Base-by-base conservation (phyloP, 495 filamentous ascomycete genomes). In the Thermothielavioides terrestris region DNA sequence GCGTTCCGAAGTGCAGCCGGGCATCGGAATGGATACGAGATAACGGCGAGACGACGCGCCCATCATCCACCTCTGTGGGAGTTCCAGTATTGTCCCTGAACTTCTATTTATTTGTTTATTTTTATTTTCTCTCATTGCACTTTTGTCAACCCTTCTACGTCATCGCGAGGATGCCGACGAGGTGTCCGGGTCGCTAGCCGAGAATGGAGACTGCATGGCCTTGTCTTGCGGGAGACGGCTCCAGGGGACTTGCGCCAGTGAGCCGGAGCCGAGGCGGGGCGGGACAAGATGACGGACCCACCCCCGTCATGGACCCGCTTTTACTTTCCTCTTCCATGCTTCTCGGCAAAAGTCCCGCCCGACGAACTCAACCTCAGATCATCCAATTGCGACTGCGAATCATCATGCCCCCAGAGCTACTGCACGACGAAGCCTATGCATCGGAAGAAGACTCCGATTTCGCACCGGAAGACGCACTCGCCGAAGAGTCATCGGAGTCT, bases 401-500 rank as follows among this genome's bases (percentile, higher is more conserved):
- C 14, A 61, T 42, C 46, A 52, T 57, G 45, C 48, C 59, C 12
- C 40, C 57, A 30, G 58, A 57, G 10, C 23, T 37, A 2, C 42
- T 61, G 0, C 71, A 74, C 30, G 78, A 81, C 26, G 80, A 84
- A 22, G 69, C 76, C 20, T 89, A 88, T 54, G 73, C 80, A 46
- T 88, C 84, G 21, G 77, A 77, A 15, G 83, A 88, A 57, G 85
- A 89, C 58, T 81, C 80, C 40, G 85, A 89, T 59, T 88, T 88
- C 55, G 77, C 83, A 34, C 77, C 83, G 15, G 78, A 77, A 42
- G 73, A 71, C 9, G 75, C 62, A n/a, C 67, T 70, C n/a, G 73
- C 70, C 22, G 73, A 66, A 22, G 71, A 69, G 28, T 64, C 74
- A 0, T 69, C 68, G 6, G 69, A 65, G 34, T 73, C 70, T 0